These are phyloP conservation scores for Termitomyces eurrhizus DNA, from an alignment of 768 basidiomycete species.

Conservation along the genomic window DNA sequence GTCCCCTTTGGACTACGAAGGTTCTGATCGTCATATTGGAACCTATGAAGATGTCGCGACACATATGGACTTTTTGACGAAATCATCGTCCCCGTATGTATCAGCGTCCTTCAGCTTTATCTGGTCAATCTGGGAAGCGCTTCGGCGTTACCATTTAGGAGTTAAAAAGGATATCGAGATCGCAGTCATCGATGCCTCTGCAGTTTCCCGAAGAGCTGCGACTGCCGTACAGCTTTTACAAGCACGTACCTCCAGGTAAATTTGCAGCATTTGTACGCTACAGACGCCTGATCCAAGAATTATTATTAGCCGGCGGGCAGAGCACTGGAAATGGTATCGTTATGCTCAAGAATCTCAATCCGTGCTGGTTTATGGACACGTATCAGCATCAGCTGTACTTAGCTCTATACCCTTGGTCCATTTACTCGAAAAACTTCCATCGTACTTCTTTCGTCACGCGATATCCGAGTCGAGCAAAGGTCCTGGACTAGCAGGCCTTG, in stretches of 20 bases:
- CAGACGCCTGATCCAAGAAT: background rate
- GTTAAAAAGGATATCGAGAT: constrained; percentile 77
- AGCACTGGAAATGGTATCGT: constrained; percentile 76
- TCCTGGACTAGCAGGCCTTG: constrained; percentile 30
- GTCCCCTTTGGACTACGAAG: constrained; percentile 1
- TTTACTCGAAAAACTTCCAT: constrained; percentile 64
- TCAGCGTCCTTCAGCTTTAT: constrained; percentile 78
- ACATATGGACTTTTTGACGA: constrained; percentile 80
- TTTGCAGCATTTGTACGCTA: constrained; percentile 1
- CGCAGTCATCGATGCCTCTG: constrained; percentile 69
- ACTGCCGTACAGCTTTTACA: constrained; percentile 65
- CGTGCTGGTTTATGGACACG: constrained; percentile 66
- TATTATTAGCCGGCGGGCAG: constrained; percentile 20
- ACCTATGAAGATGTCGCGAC: constrained; percentile 61
- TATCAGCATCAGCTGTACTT: constrained; percentile 63
- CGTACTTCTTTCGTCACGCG: constrained; percentile 51
- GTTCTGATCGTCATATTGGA: constrained; percentile 10
- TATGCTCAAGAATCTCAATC: constrained; percentile 74
- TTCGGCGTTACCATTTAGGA: constrained; percentile 65
- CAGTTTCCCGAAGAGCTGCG: constrained; percentile 51
- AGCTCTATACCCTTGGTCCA: constrained; percentile 66
- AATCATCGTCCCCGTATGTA: constrained; percentile 62
- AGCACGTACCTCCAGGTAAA: constrained; percentile 55
- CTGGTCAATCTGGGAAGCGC: constrained; percentile 82
- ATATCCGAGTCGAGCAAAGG: constrained; percentile 22